A percentile compares a stretch with the other conserved stretches of the same genome.
These are phyloP conservation scores for Albifimbria verrucaria DNA, from an alignment of 2,329 filamentous ascomycete species.

Conservation along the genomic window DNA sequence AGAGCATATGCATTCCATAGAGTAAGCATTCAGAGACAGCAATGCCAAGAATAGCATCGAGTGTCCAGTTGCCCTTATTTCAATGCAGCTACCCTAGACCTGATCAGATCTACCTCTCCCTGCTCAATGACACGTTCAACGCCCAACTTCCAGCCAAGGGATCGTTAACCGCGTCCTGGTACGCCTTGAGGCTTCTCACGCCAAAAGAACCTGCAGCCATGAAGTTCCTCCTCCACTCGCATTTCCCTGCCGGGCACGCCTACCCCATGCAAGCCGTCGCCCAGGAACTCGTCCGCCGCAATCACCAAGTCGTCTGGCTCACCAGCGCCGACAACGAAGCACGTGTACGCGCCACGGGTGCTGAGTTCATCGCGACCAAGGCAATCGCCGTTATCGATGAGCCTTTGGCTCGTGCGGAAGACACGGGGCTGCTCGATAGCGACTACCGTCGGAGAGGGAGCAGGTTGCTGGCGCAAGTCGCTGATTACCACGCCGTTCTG, in stretches of 20 bases:
- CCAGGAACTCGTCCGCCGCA: conserved; percentile 17
- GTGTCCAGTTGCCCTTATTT: no score
- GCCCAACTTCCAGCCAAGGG: no score
- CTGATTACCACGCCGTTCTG: conserved; percentile 30
- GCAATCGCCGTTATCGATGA: conserved; percentile 26
- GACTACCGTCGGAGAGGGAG: conserved; percentile 19
- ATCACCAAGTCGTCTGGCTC: conserved; percentile 33
- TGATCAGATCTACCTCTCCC: no score
- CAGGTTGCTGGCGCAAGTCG: conserved; percentile 30
- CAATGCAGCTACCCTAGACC: no score
- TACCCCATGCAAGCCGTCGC: conserved; percentile 10
- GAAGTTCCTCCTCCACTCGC: conserved; percentile 3
- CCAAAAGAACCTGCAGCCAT: background rate
- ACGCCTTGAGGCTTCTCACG: no score
- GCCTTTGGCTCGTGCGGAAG: conserved; percentile 20
- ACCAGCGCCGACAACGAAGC: conserved; percentile 29
- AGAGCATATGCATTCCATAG: no score
- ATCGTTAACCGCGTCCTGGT: no score
- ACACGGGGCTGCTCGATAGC: conserved; percentile 28
- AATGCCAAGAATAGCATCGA: no score
- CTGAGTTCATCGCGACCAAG: conserved; percentile 27
- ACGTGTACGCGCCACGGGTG: conserved; percentile 29
- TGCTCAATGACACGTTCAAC: no score
- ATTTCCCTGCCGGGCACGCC: conserved; percentile 1
- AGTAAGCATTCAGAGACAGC: no score